Percentiles rank a stretch among this genome's conserved stretches.
Evolutionary conservation across 2,329 filamentous ascomycete genomes (phyloP).

Genomic region (Aspergillus bombycis): DNA sequence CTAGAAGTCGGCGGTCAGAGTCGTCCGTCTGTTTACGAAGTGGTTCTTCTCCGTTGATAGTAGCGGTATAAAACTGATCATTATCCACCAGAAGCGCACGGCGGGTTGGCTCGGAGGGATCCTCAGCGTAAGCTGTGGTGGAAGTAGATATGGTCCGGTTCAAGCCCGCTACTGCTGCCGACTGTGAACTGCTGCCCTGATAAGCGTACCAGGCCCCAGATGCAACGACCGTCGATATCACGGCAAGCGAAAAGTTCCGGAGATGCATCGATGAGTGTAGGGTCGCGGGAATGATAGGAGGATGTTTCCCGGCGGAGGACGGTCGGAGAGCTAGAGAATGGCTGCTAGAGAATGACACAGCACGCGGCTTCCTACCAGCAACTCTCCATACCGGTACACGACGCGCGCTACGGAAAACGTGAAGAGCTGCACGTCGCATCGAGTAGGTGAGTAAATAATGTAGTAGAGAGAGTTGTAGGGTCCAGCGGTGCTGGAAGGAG

Average conservation of each 20-base stretch:
- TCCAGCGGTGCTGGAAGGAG: slow-evolving; percentile 16
- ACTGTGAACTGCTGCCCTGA: slow-evolving; percentile 38
- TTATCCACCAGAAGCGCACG: slow-evolving; percentile 84
- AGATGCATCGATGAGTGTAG: slow-evolving; percentile 53
- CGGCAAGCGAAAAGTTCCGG: slow-evolving; percentile 51
- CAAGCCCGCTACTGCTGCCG: slow-evolving; percentile 26
- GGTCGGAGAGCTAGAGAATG: slow-evolving; percentile 41
- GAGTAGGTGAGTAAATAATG: slow-evolving; percentile 21
- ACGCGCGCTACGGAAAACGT: slow-evolving; percentile 52
- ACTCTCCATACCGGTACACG: slow-evolving; percentile 49
- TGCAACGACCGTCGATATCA: slow-evolving; percentile 52
- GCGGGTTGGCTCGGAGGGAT: slow-evolving; percentile 57
- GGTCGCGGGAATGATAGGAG: slow-evolving; percentile 37
- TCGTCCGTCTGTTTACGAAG: slow-evolving; percentile 87
- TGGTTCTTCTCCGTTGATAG: slow-evolving; percentile 81
- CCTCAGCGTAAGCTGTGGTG: slow-evolving; percentile 37
- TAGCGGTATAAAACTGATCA: slow-evolving; percentile 86
- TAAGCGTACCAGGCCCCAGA: slow-evolving; percentile 55
- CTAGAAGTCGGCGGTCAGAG: slow-evolving; percentile 80
- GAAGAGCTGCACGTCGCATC: slow-evolving; percentile 54
- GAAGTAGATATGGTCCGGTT: slow-evolving; percentile 32
- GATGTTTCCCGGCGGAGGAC: slow-evolving; percentile 38
- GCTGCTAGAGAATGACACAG: slow-evolving; percentile 41
- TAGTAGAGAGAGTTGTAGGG: slow-evolving; percentile 3
- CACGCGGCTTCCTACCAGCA: slow-evolving; percentile 38